phyloP scores from a whole-genome alignment of 1,139 yeast genomes.

The Debaryomyces psychrophilus region DNA sequence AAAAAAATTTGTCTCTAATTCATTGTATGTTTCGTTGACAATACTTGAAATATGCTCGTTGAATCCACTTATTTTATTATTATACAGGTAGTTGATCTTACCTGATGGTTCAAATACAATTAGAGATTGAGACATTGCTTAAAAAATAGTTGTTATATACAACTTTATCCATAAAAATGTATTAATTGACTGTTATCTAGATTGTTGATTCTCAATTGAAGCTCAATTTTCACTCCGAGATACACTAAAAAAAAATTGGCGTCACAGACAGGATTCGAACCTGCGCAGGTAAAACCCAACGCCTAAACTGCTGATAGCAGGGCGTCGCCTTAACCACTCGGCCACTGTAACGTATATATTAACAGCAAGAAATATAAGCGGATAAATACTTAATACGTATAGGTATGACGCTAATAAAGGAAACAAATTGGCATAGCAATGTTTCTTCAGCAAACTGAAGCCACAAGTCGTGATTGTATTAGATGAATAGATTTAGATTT shows the following conservation, averaged over 20 bases:
- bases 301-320: conserved; percentile 69
- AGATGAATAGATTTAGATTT: no score
- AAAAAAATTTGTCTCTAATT: conserved; percentile 38
- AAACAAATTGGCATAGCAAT: no score
- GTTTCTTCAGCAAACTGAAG: no score
- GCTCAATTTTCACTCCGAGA: conserved; percentile 1
- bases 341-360: conserved; percentile 60
- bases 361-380: background rate
- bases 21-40: conserved; percentile 40
- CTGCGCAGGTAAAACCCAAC: conserved; percentile 86
- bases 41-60: conserved; percentile 42
- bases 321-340: conserved; percentile 91
- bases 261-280: conserved; percentile 90
- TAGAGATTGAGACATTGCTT: conserved; percentile 35
- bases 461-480: no score
- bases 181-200: background rate
- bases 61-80: conserved; percentile 42
- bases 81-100: conserved; percentile 39
- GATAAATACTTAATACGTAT: background rate
- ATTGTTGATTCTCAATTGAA: background rate
- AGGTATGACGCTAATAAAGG: no score
- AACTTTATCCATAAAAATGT: background rate
- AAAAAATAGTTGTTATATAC: background rate
- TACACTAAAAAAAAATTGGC: conserved; percentile 36
- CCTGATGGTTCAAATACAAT: conserved; percentile 45